Conservation (phyloP, 768 basidiomycete species). For the Trametes cingulata region DNA sequence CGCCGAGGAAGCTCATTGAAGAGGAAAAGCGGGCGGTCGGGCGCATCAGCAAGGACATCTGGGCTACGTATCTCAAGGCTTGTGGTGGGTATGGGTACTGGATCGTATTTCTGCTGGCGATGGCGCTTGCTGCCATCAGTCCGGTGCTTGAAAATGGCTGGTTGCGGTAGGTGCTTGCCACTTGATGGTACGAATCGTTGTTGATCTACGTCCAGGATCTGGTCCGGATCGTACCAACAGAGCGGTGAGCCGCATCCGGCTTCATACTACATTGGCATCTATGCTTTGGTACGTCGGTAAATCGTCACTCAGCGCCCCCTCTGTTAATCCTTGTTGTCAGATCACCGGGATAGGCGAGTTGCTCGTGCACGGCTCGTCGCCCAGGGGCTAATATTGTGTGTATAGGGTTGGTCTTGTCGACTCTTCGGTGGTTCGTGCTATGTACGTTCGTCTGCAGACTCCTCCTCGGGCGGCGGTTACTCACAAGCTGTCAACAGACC, state of each 20-base stretch:
- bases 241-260: conserved; percentile 29
- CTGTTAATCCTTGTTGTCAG: conserved; percentile 31
- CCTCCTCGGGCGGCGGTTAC: no score
- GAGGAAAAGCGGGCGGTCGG: conserved; percentile 55
- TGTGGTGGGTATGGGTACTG: conserved; percentile 42
- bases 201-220: conserved; percentile 28
- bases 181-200: conserved; percentile 24
- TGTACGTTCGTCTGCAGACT: conserved; percentile 44
- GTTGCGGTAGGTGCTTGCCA: conserved; percentile 33
- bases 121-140: conserved; percentile 41
- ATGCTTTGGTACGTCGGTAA: conserved; percentile 53
- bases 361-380: background rate
- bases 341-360: conserved; percentile 39
- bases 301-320: conserved; percentile 1
- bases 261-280: conserved; percentile 66
- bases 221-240: conserved; percentile 40
- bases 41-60: conserved; percentile 45
- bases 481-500: conserved; percentile 40
- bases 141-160: conserved; percentile 53
- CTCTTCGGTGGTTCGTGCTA: conserved; percentile 68
- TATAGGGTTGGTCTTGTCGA: conserved; percentile 55
- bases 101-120: conserved; percentile 37
- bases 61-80: conserved; percentile 45
- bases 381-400: conserved; percentile 25
- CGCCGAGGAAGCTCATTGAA: conserved; percentile 81